Evolutionary conservation across 2,329 filamentous ascomycete species (phyloP), one percentile per base, ranked within the genome.

Genomic region (Fusarium sublunatum): DNA sequence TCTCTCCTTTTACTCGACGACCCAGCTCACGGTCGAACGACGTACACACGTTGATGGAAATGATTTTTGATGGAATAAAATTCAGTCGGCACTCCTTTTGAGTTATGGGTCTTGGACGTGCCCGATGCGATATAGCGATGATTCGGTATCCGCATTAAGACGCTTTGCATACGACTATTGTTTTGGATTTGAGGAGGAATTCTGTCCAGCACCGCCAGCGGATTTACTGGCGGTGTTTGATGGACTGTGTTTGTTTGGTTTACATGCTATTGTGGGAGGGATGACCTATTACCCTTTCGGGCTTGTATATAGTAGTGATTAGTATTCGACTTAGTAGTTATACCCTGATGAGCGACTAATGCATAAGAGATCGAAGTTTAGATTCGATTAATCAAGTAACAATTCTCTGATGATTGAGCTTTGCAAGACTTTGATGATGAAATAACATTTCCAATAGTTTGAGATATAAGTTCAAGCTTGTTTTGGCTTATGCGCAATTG

Each of bases 341-440:
- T 77, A 77, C 75, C 75, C 75, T 68, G 67, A 69, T 61, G 68
- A 73, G 69, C 60, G 67, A 72, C 56, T 75, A 76, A 75, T 75
- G 67, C 67, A 68, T 67, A 71, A 47, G 53, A 65, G 65, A 68
- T 65, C 58, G 63, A 69, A 69, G 29, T 61, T 19, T 62, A 65
- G 43, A 64, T 63, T 71, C 58, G 44, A 63, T 58, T 61, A 69
- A 68, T 68, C 13, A 47, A 58, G 36, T 52, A 51, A 44, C 19
- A 47, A 42, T 46, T 47, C 25, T 52, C 25, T 19, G 26, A 39
- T 12, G 7, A 9, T 9, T 5, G 6, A 28, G 26, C 2, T 19
- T 11, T 34, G 13, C 4, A 26, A 13, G 13, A 11, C 5, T 13
- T 24, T 11, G 25, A 26, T 10, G 9, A 38, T 38, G 12, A 11